Evolutionary conservation across 345 rosid species (phyloP), one percentile per base, ranked within the genome.

Genomic region (Rhizophora mangle): DNA sequence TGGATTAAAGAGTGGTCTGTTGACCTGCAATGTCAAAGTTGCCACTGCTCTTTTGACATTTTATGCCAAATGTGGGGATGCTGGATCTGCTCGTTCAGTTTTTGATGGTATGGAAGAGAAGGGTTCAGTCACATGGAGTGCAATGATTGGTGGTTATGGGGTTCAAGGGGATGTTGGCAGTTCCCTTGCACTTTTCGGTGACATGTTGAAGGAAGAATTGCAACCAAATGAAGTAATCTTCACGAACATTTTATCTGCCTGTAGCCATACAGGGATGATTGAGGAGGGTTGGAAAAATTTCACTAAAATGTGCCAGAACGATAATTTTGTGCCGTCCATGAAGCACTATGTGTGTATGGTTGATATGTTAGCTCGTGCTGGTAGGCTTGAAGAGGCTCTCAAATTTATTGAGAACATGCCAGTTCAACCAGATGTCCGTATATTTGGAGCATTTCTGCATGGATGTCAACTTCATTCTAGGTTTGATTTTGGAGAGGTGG

Each of bases 401-500:
- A 86, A 86, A 5, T 79, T 93, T 72, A 77, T 93, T 6, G 82
- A 85, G 68, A 84, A 83, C 61, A 82, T 88, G 96, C 97, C 96
- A 2, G 68, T 83, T 72, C 73, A 83, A 71, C 97, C 97, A 31
- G 85, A 76, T 58, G 76, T 69, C 66, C 77, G 85, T 71, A 70
- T 87, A 72, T 85, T 82, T 34, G 92, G 89, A 46, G 92, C 98
- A 32, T 88, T 91, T 78, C 97, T 89, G 68, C 97, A 91, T 34
- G 98, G 98, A 34, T 93, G 98, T 70, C 83, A 88, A 62, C 83
- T 91, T 68, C 82, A 91, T 80, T 86, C 96, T 11, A 88, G 96
- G 80, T 84, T 89, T 70, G 98, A 91, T 81, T 88, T 91, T 24
- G 98, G 92, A 54, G 88, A 87, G 82, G 30, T 73, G 53, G 94